Base-by-base conservation (phyloP, 441 rosid genomes). In the Sinapis alba region DNA sequence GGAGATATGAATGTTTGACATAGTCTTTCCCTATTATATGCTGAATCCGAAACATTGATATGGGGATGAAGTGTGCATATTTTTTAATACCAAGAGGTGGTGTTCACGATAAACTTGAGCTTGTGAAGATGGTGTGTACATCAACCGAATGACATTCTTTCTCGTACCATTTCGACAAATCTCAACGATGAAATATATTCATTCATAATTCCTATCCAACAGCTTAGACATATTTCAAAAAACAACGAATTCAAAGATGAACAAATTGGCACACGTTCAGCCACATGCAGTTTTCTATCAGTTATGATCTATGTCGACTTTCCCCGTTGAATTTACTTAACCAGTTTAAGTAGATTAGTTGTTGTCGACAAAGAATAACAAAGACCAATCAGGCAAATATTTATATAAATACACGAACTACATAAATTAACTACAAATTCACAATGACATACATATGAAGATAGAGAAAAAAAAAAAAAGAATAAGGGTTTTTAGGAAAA, bases 381-480 rank as follows among this genome's bases (percentile, higher is more conserved):
- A 53, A 32, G 10, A 21, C 32, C 11, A 36, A 62, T n/a, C 54
- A 62, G 0, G 27, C 28, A 53, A 23, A 27, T 27, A 36, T 59
- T 59, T 36, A 34, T 75, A 62, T 75, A 51, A 58, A 67, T 57
- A 66, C 62, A 47, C 54, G 36, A 36, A 36, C 43, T 75, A 62
- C 59, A 62, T n/a, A 50, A 16, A 58, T 34, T 15, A 69, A 19
- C 71, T 76, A 47, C 56, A 59, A 57, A 71, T 71, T 72, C 59
- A 71, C 73, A 58, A 64, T 32, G 26, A 23, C 67, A 77, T 66
- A 18, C 36, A 59, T 66, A 65, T 51, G 36, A 77, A 60, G 59
- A 66, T 36, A 15, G 0, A 24, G 30, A 45, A 26, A 63, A 34
- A 7, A 69, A 68, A 24, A 47, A 45, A 26, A 63, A 34, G 5